Conservation (phyloP, 176 grass and related monocot genomes). For the Musa acuminata region DNA sequence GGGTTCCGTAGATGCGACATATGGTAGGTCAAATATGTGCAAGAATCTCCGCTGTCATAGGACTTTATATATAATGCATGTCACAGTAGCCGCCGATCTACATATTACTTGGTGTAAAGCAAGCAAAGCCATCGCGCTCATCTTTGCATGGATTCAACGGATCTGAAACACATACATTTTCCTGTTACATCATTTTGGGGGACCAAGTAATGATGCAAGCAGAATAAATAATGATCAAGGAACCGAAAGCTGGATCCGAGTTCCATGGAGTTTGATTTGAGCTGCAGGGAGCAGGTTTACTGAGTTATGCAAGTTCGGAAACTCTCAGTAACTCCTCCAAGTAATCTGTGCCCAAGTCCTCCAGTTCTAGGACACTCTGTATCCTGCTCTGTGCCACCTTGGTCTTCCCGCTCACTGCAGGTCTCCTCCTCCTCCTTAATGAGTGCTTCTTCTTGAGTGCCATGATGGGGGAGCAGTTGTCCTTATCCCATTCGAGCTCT, state of each 20-base stretch:
- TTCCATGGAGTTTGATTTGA: not conserved
- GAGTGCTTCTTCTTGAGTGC: constrained; percentile 68
- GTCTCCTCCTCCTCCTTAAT: constrained; percentile 25
- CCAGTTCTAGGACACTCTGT: constrained; percentile 46
- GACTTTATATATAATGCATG: too few relatives aligned
- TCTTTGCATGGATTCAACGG: not conserved
- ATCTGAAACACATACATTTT: not conserved
- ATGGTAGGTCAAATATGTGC: too few relatives aligned
- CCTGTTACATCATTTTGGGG: not conserved
- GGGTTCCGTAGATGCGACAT: too few relatives aligned
- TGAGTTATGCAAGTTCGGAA: constrained; percentile 20
- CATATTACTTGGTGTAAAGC: too few relatives aligned
- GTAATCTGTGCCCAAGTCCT: constrained; percentile 68
- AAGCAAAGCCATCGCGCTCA: not conserved
- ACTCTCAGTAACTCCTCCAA: constrained; percentile 62
- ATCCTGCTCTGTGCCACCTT: not conserved
- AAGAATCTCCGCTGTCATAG: too few relatives aligned
- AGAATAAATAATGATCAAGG: not conserved
- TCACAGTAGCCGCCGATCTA: too few relatives aligned
- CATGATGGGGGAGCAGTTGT: constrained; percentile 33
- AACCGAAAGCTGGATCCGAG: not conserved
- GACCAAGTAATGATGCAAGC: not conserved
- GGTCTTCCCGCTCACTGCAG: constrained; percentile 32
- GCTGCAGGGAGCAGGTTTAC: not conserved
- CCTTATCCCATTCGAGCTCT: constrained; percentile 28